Percentiles rank a stretch among this genome's conserved stretches.
Evolutionary conservation across 1,139 yeast species (phyloP).

Genomic region (Pneumocystis jirovecii): DNA sequence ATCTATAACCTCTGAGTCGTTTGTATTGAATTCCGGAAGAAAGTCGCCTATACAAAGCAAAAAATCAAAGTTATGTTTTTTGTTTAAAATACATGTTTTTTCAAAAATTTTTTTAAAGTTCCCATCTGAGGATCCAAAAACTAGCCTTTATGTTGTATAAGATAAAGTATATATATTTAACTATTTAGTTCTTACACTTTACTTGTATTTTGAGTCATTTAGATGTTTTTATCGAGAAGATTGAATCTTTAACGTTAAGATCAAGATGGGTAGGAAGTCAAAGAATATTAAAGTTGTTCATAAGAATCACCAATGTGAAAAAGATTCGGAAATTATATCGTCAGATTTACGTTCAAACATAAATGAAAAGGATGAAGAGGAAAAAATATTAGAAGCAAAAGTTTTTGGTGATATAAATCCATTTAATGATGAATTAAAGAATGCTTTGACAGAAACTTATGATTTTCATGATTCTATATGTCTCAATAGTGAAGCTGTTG

Average conservation of each 20-base stretch:
- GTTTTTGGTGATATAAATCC: conserved; percentile 85
- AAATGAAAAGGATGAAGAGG: conserved; percentile 62
- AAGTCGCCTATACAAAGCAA: conserved; percentile 10
- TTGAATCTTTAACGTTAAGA: neutral
- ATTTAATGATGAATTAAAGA: conserved; percentile 43
- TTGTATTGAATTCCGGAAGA: conserved; percentile 1
- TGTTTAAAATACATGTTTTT: conserved; percentile 3
- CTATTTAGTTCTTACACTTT: neutral
- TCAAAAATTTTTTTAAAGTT: conserved; percentile 5
- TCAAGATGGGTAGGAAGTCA: neutral
- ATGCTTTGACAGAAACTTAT: conserved; percentile 9
- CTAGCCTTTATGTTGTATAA: conserved; percentile 1
- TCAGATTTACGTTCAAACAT: neutral
- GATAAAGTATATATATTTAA: neutral
- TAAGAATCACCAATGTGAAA: neutral
- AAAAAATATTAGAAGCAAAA: conserved; percentile 56
- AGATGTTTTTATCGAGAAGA: neutral
- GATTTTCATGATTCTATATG: conserved; percentile 18
- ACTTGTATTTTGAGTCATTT: neutral
- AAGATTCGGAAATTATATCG: neutral
- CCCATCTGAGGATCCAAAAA: conserved; percentile 9
- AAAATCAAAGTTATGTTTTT: conserved; percentile 11
- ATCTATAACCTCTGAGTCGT: neutral
- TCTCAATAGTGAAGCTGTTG: conserved; percentile 20
- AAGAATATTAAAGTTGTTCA: neutral